Evolutionary conservation across 2,329 filamentous ascomycete species (phyloP).

Genomic region (Penicillium expansum): DNA sequence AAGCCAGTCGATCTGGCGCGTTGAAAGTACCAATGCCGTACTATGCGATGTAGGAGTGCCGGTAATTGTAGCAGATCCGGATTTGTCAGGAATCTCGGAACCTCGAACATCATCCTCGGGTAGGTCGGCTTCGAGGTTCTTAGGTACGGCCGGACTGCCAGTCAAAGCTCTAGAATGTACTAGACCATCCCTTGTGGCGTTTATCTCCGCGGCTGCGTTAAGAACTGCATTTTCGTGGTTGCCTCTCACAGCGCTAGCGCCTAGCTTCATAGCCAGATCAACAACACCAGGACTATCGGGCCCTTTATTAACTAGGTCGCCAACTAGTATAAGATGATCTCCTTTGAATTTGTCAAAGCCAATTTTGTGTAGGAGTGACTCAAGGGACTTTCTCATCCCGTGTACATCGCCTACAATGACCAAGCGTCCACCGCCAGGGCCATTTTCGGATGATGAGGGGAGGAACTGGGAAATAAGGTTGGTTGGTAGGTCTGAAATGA

Average conservation of each 20-base stretch:
- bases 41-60: background rate
- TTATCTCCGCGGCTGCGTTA: constrained; percentile 17
- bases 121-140: background rate
- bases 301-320: constrained; percentile 24
- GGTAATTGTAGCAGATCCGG: background rate
- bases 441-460: constrained; percentile 5
- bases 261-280: constrained; percentile 21
- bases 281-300: constrained; percentile 22
- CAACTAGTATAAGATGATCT: constrained; percentile 22
- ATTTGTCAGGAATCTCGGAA: background rate
- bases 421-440: constrained; percentile 10
- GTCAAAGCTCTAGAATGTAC: background rate
- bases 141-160: background rate
- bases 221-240: constrained; percentile 28
- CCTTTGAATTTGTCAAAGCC: constrained; percentile 15
- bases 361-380: constrained; percentile 17
- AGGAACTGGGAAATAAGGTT: constrained; percentile 2
- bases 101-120: background rate
- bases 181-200: background rate
- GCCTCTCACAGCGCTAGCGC: constrained; percentile 24
- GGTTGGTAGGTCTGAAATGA: constrained; percentile 17
- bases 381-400: constrained; percentile 20
- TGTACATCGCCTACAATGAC: constrained; percentile 24
- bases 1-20: constrained; percentile 19
- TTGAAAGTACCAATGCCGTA: constrained; percentile 16